Evolutionary conservation across 345 rosid species (phyloP), one percentile per base, ranked within the genome.

Genomic region (Salix arbutifolia): DNA sequence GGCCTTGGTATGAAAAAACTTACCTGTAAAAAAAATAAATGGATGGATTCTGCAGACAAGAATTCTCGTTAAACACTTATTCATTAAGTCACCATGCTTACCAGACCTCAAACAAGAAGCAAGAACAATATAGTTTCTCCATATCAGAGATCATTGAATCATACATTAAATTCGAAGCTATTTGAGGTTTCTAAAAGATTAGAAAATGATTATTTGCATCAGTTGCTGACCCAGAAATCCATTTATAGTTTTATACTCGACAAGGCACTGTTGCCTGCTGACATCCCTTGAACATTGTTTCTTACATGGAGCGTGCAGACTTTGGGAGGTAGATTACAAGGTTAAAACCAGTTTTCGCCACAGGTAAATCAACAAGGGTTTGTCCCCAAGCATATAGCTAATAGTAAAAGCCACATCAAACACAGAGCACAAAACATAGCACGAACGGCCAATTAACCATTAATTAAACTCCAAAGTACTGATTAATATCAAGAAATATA

Each of bases 241-340:
- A 7, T 40, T 72, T 4, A 37, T 70, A n/a, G 44, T 40, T 40
- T 40, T 40, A 1, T 8, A 53, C 73, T 86, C 17, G 74, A 70
- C 5, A 23, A 8, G 3, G 21, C 75, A 23, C 80, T 58, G 3
- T 30, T 66, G 19, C 77, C 75, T 18, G 23, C 72, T 4, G 70
- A 50, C 84, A 85, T 31, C 87, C 84, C 38, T 66, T 76, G 8
- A 72, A 76, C 42, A 11, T 70, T 58, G 86, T 85, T 73, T 80
- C 79, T 13, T 5, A 35, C 6, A 13, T 23, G 7, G 76, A 75
- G 26, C 70, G 52, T 18, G 11, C 14, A n/a, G 53, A 35, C 61
- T 77, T 77, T 56, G 65, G 50, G 6, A 71, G 50, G 72, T 53
- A 71, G 44, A 64, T 71, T 35, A 14, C 72, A 53, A 33, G 50